phyloP scores from a whole-genome alignment of 2,329 filamentous ascomycete genomes.

The Colletotrichum truncatum region DNA sequence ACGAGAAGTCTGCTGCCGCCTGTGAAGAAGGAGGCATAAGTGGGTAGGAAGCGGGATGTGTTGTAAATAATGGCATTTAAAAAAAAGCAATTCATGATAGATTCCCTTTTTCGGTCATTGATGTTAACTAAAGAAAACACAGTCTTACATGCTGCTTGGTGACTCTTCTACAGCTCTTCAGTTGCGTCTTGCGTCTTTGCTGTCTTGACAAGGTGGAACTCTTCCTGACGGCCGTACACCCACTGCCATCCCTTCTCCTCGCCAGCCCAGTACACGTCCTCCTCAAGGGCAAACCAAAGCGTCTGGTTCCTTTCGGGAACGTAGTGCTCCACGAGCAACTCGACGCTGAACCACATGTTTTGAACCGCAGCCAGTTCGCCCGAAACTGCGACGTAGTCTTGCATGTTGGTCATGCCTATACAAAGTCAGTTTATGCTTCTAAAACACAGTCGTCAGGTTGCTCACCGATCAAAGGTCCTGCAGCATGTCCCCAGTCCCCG shows the following conservation, averaged over 20 bases:
- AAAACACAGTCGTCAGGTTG: not conserved
- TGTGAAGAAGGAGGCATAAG: conserved; percentile 20
- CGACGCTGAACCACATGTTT: conserved; percentile 59
- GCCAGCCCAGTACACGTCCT: conserved; percentile 58
- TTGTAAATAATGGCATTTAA: conserved; percentile 27
- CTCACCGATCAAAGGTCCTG: conserved; percentile 56
- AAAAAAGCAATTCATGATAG: conserved; percentile 23
- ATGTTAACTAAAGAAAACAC: not conserved
- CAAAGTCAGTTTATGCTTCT: not conserved
- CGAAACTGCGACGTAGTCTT: conserved; percentile 54
- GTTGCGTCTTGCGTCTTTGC: not conserved
- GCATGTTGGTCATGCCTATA: conserved; percentile 59
- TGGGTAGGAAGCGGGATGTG: not conserved
- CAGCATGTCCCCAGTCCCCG: conserved; percentile 61
- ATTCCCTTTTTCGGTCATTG: conserved; percentile 6
- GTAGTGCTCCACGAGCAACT: conserved; percentile 57
- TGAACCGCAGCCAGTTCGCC: conserved; percentile 55
- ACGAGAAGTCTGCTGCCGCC: conserved; percentile 29
- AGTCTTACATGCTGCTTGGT: not conserved
- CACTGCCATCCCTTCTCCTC: conserved; percentile 51
- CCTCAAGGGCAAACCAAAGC: conserved; percentile 57
- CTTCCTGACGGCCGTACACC: conserved; percentile 58
- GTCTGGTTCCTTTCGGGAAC: conserved; percentile 54
- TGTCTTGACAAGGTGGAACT: conserved; percentile 48
- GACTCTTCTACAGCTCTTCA: conserved; percentile 9